Evolutionary conservation across 129 eudicot species (phyloP).

Genomic region (Mikania micrantha): DNA sequence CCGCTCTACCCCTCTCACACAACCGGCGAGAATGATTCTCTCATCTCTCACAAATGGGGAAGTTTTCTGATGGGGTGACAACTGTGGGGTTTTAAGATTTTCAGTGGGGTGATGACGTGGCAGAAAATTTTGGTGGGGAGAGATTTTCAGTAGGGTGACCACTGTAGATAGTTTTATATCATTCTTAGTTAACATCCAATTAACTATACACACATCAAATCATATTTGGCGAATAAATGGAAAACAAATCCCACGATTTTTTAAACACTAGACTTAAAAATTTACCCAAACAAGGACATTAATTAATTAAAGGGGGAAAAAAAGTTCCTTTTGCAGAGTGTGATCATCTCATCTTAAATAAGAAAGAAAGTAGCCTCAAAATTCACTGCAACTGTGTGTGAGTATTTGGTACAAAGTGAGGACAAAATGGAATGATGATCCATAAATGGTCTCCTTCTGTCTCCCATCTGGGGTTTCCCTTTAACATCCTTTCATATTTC

Average conservation of each 20-base stretch:
- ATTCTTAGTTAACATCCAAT: no score
- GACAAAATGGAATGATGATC: conserved; percentile 30
- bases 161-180: no score
- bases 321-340: conserved; percentile 8
- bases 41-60: no score
- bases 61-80: no score
- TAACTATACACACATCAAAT: neutral
- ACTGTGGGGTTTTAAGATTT: no score
- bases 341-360: conserved; percentile 28
- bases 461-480: conserved; percentile 47
- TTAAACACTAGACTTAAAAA: neutral
- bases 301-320: conserved; percentile 2
- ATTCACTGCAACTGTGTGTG: neutral
- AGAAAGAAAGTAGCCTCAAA: conserved; percentile 11
- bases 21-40: no score
- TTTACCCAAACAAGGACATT: neutral
- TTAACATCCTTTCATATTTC: conserved; percentile 17
- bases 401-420: conserved; percentile 19
- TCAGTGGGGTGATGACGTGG: no score
- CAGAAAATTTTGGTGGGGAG: no score
- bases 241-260: neutral
- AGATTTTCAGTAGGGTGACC: no score
- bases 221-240: neutral
- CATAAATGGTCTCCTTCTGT: conserved; percentile 54
- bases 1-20: no score